A percentile compares a stretch with the other conserved stretches of the same genome.
Conservation (phyloP, 257 asterid genomes). For the Ajuga chamaepitys region DNA sequence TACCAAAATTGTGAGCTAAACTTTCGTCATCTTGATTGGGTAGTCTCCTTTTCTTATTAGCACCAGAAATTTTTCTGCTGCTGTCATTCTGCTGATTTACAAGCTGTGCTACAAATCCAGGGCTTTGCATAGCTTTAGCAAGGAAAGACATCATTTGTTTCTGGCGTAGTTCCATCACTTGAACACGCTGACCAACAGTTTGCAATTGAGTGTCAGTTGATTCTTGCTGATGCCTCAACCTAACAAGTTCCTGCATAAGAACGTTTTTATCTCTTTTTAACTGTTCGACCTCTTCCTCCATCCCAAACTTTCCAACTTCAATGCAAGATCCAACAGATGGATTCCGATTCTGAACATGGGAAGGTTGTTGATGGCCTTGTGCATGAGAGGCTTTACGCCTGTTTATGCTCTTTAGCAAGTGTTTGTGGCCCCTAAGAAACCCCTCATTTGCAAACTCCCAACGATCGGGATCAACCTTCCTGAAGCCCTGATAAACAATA, state of each 20-base stretch:
- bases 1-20: constrained; percentile 23
- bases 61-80: constrained; percentile 45
- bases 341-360: constrained; percentile 27
- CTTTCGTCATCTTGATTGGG: constrained; percentile 54
- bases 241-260: constrained; percentile 81
- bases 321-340: constrained; percentile 47
- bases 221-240: constrained; percentile 77
- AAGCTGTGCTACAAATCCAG: constrained; percentile 66
- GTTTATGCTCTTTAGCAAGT: constrained; percentile 51
- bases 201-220: constrained; percentile 58
- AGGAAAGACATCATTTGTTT: constrained; percentile 86
- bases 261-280: constrained; percentile 69
- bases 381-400: constrained; percentile 53
- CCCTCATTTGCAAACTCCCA: constrained; percentile 64
- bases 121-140: constrained; percentile 81
- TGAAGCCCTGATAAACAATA: constrained; percentile 48
- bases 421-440: constrained; percentile 54
- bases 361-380: constrained; percentile 35
- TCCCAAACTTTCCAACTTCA: constrained; percentile 59
- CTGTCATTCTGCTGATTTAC: constrained; percentile 53
- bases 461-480: constrained; percentile 61
- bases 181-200: constrained; percentile 70
- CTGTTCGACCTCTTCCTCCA: constrained; percentile 67
- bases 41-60: constrained; percentile 68
- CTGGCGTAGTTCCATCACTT: constrained; percentile 68